Conservation (phyloP, 441 rosid genomes). For the Populus hybrid region DNA sequence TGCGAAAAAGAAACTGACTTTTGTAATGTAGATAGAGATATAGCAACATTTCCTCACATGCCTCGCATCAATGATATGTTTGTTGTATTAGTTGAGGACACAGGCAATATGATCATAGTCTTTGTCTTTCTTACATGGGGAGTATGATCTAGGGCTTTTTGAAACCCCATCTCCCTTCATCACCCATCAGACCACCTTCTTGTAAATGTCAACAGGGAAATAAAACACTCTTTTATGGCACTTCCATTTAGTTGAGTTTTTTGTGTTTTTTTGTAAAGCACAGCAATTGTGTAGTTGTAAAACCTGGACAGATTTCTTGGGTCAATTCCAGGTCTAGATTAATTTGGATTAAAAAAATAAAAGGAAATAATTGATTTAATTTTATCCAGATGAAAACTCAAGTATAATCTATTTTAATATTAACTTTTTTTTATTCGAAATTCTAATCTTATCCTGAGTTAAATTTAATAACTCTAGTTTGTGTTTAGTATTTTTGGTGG, state of each 20-base stretch:
- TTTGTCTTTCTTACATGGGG: slow-evolving; percentile 31
- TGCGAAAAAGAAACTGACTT: not conserved
- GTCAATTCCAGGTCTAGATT: not conserved
- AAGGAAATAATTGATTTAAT: no score
- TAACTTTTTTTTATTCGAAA: no score
- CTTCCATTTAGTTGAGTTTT: not conserved
- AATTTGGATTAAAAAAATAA: no score
- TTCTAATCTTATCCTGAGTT: not conserved
- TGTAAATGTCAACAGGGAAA: slow-evolving; percentile 33
- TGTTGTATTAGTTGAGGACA: slow-evolving; percentile 3
- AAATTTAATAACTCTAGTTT: not conserved
- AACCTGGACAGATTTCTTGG: not conserved
- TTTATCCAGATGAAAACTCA: no score
- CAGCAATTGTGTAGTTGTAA: not conserved
- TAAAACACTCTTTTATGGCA: not conserved
- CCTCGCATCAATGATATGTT: not conserved
- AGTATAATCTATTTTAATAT: no score
- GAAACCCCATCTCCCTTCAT: not conserved
- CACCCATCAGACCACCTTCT: slow-evolving; percentile 6
- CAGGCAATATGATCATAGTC: slow-evolving; percentile 21
- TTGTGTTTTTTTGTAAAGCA: not conserved
- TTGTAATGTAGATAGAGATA: slow-evolving; percentile 14
- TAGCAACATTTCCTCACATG: slow-evolving; percentile 5
- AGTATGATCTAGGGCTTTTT: slow-evolving; percentile 21
- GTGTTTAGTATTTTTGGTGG: not conserved